These are phyloP conservation scores for Suaeda aralocaspica DNA, from an alignment of 148 eudicot genomes.

Conservation along the genomic window DNA sequence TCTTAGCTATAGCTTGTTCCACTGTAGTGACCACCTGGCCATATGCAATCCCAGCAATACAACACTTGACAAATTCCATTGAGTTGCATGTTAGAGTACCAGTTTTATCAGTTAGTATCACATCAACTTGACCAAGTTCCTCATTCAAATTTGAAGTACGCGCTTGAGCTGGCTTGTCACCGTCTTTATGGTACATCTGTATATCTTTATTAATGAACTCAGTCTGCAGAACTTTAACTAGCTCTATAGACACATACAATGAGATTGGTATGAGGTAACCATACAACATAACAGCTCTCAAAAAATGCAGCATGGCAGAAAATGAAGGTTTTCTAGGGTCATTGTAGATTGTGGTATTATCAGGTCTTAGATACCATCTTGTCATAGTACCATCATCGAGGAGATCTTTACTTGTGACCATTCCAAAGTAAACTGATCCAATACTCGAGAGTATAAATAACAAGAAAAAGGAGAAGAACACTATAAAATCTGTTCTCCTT, in stretches of 20 bases:
- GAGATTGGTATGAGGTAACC: slow-evolving; percentile 65
- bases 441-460: slow-evolving; percentile 36
- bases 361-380: slow-evolving; percentile 63
- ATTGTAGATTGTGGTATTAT: slow-evolving; percentile 38
- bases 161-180: slow-evolving; percentile 56
- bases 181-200: slow-evolving; percentile 58
- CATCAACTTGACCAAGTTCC: slow-evolving; percentile 71
- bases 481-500: slow-evolving; percentile 49
- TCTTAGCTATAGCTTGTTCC: slow-evolving; percentile 51
- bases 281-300: slow-evolving; percentile 57
- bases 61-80: slow-evolving; percentile 79
- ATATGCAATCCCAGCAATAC: slow-evolving; percentile 59
- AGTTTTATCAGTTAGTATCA: slow-evolving; percentile 64
- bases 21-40: slow-evolving; percentile 54
- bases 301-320: slow-evolving; percentile 47
- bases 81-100: slow-evolving; percentile 75
- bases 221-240: slow-evolving; percentile 60
- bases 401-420: slow-evolving; percentile 40
- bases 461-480: slow-evolving; percentile 44
- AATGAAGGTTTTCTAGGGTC: slow-evolving; percentile 39
- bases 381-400: slow-evolving; percentile 39
- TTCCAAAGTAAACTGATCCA: slow-evolving; percentile 51
- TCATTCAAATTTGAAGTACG: slow-evolving; percentile 82
- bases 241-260: slow-evolving; percentile 60
- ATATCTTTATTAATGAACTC: slow-evolving; percentile 50